These are phyloP conservation scores for Ophiocordyceps sinensis DNA, from an alignment of 2,329 filamentous ascomycete species.

Conservation along the genomic window DNA sequence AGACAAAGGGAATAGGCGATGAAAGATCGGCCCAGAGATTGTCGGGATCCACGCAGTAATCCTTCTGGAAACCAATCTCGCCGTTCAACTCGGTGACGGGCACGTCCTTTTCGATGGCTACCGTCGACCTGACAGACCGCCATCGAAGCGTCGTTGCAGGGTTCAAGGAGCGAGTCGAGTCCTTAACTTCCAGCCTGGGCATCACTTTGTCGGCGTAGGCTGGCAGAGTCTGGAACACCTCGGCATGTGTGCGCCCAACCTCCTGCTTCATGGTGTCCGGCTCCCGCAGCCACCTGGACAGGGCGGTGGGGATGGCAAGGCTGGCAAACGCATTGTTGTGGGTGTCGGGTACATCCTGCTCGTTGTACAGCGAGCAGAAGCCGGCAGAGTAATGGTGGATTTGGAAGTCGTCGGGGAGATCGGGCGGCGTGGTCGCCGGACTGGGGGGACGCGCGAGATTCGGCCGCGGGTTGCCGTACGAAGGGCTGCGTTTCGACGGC, in stretches of 20 bases:
- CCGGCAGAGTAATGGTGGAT: conserved; percentile 58
- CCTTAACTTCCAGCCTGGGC: conserved; percentile 33
- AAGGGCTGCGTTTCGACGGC: conserved; percentile 48
- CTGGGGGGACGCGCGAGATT: conserved; percentile 51
- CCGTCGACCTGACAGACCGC: conserved; percentile 45
- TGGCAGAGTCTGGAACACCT: conserved; percentile 51
- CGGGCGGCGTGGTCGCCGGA: conserved; percentile 61
- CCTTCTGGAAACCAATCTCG: conserved; percentile 57
- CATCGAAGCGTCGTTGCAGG: conserved; percentile 40
- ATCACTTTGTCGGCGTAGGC: conserved; percentile 27
- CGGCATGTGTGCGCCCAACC: conserved; percentile 46
- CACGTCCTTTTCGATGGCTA: conserved; percentile 39
- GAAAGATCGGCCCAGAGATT: conserved; percentile 56
- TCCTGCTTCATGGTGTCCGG: conserved; percentile 53
- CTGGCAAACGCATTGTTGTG: conserved; percentile 67
- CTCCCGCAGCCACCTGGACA: conserved; percentile 68
- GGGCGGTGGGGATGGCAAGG: conserved; percentile 57
- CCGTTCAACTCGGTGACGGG: conserved; percentile 62
- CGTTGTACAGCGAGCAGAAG: conserved; percentile 62
- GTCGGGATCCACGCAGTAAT: conserved; percentile 51
- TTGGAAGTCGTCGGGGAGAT: conserved; percentile 45
- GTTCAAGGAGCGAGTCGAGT: conserved; percentile 22
- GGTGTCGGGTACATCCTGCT: conserved; percentile 41
- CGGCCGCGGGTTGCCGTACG: conserved; percentile 46
- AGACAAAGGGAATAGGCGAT: conserved; percentile 58